Conservation (phyloP, 805 yeast genomes). For the Monosporozyma yasuniensis region DNA sequence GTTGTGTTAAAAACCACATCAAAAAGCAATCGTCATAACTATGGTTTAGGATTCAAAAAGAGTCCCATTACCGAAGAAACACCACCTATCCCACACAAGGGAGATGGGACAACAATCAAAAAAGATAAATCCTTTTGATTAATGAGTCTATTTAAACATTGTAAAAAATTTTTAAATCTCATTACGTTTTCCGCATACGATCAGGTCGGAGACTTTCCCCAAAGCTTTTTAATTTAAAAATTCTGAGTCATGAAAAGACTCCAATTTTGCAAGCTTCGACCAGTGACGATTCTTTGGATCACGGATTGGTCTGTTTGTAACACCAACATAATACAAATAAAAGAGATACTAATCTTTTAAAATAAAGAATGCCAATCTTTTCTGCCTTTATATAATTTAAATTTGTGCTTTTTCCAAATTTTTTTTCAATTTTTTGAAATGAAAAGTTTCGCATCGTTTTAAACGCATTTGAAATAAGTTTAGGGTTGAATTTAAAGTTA, state of each 20-base stretch:
- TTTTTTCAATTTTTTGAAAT: slow-evolving; percentile 4
- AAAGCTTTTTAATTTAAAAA: slow-evolving; percentile 49
- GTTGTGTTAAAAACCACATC: slow-evolving; percentile 22
- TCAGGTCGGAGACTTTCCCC: slow-evolving; percentile 88
- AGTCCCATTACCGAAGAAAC: slow-evolving; percentile 53
- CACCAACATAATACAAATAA: background rate
- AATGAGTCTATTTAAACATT: slow-evolving; percentile 33
- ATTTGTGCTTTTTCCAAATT: background rate
- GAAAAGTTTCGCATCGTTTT: background rate
- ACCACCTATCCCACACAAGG: slow-evolving; percentile 10
- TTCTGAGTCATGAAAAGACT: slow-evolving; percentile 12
- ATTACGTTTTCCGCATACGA: slow-evolving; percentile 52
- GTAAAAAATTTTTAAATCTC: slow-evolving; percentile 33
- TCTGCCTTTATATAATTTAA: background rate
- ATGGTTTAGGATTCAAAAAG: slow-evolving; percentile 47
- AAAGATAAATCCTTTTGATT: too few relatives aligned
- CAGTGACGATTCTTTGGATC: slow-evolving; percentile 60
- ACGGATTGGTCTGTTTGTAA: slow-evolving; percentile 39
- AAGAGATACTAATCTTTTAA: too few relatives aligned
- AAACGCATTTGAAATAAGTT: background rate
- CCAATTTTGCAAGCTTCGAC: slow-evolving; percentile 59
- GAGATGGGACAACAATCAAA: slow-evolving; percentile 1
- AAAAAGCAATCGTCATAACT: slow-evolving; percentile 59
- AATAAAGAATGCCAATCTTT: too few relatives aligned
- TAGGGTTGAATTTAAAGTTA: background rate